Evolutionary conservation across 208 protist genomes (phyloP).

Genomic region (Hexamita inflata): DNA sequence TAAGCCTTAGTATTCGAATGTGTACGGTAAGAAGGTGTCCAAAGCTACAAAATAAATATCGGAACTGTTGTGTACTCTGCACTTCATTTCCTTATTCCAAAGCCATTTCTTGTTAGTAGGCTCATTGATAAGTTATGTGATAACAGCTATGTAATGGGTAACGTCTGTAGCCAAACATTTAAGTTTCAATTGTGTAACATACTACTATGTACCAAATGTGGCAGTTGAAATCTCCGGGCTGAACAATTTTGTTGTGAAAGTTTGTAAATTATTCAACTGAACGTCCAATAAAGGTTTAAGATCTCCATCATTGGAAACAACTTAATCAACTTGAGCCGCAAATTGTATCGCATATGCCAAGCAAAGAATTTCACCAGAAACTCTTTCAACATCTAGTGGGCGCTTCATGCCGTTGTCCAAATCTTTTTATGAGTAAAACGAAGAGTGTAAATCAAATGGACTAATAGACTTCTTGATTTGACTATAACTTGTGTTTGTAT

Average conservation of each 20-base stretch:
- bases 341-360: not conserved
- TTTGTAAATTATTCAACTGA: not conserved
- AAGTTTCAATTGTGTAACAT: not conserved
- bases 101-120: conserved; percentile 61
- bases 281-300: not conserved
- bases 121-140: too few relatives aligned
- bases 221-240: not conserved
- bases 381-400: not conserved
- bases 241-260: conserved; percentile 1
- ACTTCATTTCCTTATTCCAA: conserved; percentile 54
- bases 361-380: conserved; percentile 4
- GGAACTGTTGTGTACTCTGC: conserved; percentile 34
- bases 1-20: conserved; percentile 45
- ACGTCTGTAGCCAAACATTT: not conserved
- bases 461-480: too few relatives aligned
- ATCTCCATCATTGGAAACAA: not conserved
- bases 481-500: too few relatives aligned
- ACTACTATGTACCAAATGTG: conserved; percentile 1
- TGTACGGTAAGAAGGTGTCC: conserved; percentile 59
- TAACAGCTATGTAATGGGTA: not conserved
- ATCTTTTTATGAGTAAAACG: too few relatives aligned
- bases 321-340: not conserved
- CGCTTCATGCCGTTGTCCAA: not conserved
- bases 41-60: conserved; percentile 50
- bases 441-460: too few relatives aligned